Conservation (phyloP, 768 basidiomycete species). For the Pisolithus tinctorius region DNA sequence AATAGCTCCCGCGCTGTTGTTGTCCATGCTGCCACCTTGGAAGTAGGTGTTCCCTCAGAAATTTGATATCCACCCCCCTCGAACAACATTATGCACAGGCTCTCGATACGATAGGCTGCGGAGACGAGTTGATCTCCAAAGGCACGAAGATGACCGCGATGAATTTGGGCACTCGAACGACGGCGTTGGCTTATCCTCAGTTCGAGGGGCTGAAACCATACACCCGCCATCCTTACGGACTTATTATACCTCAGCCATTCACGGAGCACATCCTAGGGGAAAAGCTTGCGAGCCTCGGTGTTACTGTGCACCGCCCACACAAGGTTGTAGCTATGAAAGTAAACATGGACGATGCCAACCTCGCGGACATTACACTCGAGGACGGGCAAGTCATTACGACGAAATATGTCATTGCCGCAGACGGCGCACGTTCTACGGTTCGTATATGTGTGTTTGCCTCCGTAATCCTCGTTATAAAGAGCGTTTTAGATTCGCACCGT, state of each 20-base stretch:
- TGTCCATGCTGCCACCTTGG: slow-evolving; percentile 48
- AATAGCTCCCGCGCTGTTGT: slow-evolving; percentile 39
- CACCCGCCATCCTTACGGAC: slow-evolving; percentile 38
- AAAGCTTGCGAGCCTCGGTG: slow-evolving; percentile 25
- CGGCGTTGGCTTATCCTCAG: slow-evolving; percentile 21
- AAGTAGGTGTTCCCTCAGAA: slow-evolving; percentile 27
- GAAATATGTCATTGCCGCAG: slow-evolving; percentile 45
- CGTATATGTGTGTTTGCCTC: slow-evolving; percentile 5
- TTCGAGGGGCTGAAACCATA: slow-evolving; percentile 31
- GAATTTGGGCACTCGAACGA: slow-evolving; percentile 25
- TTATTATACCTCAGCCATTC: slow-evolving; percentile 37
- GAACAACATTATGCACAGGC: slow-evolving; percentile 34
- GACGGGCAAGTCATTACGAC: slow-evolving; percentile 37
- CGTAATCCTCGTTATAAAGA: neutral
- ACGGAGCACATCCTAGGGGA: slow-evolving; percentile 38
- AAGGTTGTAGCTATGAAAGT: slow-evolving; percentile 34
- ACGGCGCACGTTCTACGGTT: slow-evolving; percentile 43
- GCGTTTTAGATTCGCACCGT: slow-evolving; percentile 34
- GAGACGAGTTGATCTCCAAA: slow-evolving; percentile 29
- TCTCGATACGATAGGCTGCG: slow-evolving; percentile 38
- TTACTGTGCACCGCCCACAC: slow-evolving; percentile 31
- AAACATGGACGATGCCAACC: slow-evolving; percentile 19
- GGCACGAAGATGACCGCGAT: slow-evolving; percentile 28
- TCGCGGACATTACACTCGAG: slow-evolving; percentile 40
- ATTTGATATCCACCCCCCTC: slow-evolving; percentile 12